Base-by-base conservation (phyloP, 1,284 basidiomycete species). In the Termitomyces sp. region DNA sequence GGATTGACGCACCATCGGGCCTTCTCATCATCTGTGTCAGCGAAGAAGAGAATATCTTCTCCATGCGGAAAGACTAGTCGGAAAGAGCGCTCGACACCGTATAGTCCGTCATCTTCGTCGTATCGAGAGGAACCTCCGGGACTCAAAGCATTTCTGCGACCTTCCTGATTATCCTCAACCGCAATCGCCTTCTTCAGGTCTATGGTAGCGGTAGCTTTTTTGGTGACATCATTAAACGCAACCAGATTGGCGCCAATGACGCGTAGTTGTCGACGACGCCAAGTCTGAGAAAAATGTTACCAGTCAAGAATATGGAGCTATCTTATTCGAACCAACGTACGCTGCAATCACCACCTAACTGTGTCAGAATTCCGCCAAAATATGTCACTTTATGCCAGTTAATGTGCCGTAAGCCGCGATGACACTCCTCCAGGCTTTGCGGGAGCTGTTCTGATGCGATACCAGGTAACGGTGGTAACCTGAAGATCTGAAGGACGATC, bases 171-270 rank as follows among this genome's bases (percentile, higher is more conserved):
- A 65, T 97, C 93, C 59, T 90, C 83, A 2, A 98, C 79, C 0
- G 78, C 73, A 5, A 85, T 74, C 5, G 92, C 93, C 68, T 93
- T 90, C 68, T 89, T 88, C 17, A 99, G 77, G 68, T 97, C 92
- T 61, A 98, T 97, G 31, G 89, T 93, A 19, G 92, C 84, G 1
- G 87, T 95, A 1, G 92, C 86, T 63, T 87, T 90, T 75, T 90
- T 94, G 24, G 96, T 98, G 3, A 98, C 86, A 64, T 98, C 93
- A 65, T 92, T 96, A 75, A 90, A 96, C 1, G 95, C 94, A 45
- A 98, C 81, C 44, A 98, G 77, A 62, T 83, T 89, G 12, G 89
- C 83, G 4, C 96, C 95, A 51, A 93, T 88, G 5, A 98, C 81
- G 42, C 94, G 85, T 59, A 98, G 81, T 57, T 88, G 85, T 41